These are phyloP conservation scores for Cordyceps tenuipes DNA, from an alignment of 2,329 filamentous ascomycete genomes.

Conservation along the genomic window DNA sequence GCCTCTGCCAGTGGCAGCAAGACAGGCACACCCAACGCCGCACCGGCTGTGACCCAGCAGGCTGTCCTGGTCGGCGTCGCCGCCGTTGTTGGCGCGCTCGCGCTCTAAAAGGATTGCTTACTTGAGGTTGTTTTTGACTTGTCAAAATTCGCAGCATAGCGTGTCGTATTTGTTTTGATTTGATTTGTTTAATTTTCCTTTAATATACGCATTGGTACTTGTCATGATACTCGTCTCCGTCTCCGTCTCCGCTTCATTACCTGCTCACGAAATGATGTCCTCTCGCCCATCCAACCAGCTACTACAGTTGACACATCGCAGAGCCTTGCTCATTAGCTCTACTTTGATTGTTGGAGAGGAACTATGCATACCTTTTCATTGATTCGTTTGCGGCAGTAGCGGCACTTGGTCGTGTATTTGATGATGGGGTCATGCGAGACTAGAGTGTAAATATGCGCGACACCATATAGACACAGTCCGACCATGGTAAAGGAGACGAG, in stretches of 20 bases:
- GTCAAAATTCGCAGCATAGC: background rate
- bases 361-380: slow-evolving; percentile 46
- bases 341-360: too few relatives aligned
- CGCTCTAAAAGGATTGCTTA: slow-evolving; percentile 20
- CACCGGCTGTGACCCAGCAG: slow-evolving; percentile 26
- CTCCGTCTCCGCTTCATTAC: background rate
- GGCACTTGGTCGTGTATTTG: slow-evolving; percentile 61
- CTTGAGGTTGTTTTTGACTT: background rate
- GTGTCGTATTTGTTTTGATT: background rate
- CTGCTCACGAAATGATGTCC: slow-evolving; percentile 20
- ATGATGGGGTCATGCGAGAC: slow-evolving; percentile 59
- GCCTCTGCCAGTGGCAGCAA: slow-evolving; percentile 13
- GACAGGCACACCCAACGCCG: slow-evolving; percentile 21
- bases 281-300: slow-evolving; percentile 45
- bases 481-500: slow-evolving; percentile 58
- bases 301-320: slow-evolving; percentile 41
- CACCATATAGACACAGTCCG: slow-evolving; percentile 54
- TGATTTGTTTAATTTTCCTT: background rate
- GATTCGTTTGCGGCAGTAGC: slow-evolving; percentile 56
- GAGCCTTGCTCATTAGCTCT: slow-evolving; percentile 28
- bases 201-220: background rate
- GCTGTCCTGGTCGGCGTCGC: slow-evolving; percentile 28
- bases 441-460: slow-evolving; percentile 55
- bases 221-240: background rate
- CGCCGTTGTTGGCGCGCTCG: slow-evolving; percentile 26